A percentile compares a stretch with the other conserved stretches of the same genome.
Evolutionary conservation across 495 filamentous ascomycete genomes (phyloP).

Genomic region (Podospora sp.): DNA sequence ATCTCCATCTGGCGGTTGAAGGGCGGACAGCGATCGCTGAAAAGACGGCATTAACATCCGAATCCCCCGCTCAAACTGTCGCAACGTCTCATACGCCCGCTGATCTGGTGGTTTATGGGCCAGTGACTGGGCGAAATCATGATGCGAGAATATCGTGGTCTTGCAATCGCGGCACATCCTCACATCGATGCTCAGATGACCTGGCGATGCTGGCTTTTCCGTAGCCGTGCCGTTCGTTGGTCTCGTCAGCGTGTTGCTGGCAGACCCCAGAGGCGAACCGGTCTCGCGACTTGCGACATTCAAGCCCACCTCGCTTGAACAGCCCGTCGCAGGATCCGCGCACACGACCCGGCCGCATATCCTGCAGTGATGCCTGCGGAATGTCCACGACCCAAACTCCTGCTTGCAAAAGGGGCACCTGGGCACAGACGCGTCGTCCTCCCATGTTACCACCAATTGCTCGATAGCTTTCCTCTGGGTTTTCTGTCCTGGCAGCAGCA

Average conservation of each 20-base stretch:
- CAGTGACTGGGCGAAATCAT: conserved; percentile 76
- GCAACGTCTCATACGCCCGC: conserved; percentile 80
- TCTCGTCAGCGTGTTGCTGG: neutral
- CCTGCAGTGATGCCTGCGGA: conserved; percentile 90
- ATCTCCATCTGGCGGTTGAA: conserved; percentile 43
- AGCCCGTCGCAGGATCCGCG: conserved; percentile 78
- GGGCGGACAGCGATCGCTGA: conserved; percentile 70
- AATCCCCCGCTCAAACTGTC: conserved; percentile 90
- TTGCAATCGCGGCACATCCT: conserved; percentile 92
- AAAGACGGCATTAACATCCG: conserved; percentile 82
- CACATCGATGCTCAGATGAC: conserved; percentile 71
- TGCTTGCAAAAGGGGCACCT: conserved; percentile 94
- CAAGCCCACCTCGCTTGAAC: conserved; percentile 81
- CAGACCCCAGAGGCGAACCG: neutral
- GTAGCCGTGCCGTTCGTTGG: conserved; percentile 43
- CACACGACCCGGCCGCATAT: conserved; percentile 93
- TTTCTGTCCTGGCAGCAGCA: conserved; percentile 48
- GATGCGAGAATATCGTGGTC: conserved; percentile 76
- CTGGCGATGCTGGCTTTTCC: conserved; percentile 59
- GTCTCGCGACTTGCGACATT: conserved; percentile 69
- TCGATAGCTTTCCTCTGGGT: conserved; percentile 77
- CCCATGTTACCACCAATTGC: conserved; percentile 91
- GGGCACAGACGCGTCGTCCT: conserved; percentile 80
- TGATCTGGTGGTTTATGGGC: conserved; percentile 71
- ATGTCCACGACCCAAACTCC: conserved; percentile 86